Base-by-base conservation (phyloP, 768 basidiomycete genomes). In the Auricularia auricula-judae region DNA sequence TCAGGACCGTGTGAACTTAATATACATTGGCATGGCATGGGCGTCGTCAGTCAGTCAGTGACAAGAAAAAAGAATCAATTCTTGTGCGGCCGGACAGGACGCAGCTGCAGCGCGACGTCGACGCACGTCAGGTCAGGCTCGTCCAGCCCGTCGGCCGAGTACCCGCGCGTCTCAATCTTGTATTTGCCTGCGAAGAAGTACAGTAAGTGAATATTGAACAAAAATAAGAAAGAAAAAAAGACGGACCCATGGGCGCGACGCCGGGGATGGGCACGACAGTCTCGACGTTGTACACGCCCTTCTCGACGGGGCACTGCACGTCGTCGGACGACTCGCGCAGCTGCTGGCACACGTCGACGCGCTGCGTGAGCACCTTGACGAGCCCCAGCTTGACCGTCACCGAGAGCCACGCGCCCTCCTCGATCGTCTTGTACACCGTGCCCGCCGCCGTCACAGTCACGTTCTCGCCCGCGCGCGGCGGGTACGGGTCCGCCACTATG, bases 341-440 rank as follows among this genome's bases (percentile, higher is more conserved):
- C 76, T 98, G 95, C 66, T 95, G 81, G 72, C 96, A 98, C 36
- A 98, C 75, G 68, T 98, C 92, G 68, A 98, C 95, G n/a, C 68
- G 71, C 78, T 91, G 96, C 51, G 79, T 74, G 34, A 98, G 77
- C n/a, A 98, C 72, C 78, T 92, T 97, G 71, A 99, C 83, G 36
- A 91, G 76, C 29, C 97, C 97, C n/a, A 98, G 80, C 74, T 98
- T 99, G 64, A 99, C 96, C 1, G 76, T 76, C 3, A 99, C 93
- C 68, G 95, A 86, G 7, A 89, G 96, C 70, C 84, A 90, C 44
- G 96, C 91, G 4, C 97, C 97, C 4, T 94, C 87, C 96, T 89
- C 80, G 66, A 98, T 85, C 4, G 69, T 73, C 64, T 85, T 74
- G 4, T 73, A 68, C 2, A 86, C 89, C 2, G 69, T 71, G 2